These are phyloP conservation scores for Anthostomella pinea DNA, from an alignment of 2,329 filamentous ascomycete genomes.

Conservation along the genomic window DNA sequence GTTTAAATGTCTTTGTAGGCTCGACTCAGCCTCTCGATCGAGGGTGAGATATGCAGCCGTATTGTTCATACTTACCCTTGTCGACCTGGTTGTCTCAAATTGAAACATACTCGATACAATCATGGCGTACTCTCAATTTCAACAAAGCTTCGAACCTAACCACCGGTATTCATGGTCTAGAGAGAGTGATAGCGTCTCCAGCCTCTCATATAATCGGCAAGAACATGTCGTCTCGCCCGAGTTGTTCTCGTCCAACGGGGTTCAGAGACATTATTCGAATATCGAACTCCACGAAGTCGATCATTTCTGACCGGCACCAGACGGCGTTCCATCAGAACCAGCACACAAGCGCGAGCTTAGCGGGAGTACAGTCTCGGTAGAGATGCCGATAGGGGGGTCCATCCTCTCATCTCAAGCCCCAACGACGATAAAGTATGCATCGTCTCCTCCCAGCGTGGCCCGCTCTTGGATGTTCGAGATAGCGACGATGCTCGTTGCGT, in stretches of 20 bases:
- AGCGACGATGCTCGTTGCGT: conserved; percentile 23
- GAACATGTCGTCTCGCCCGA: conserved; percentile 7
- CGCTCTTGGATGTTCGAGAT: conserved; percentile 30
- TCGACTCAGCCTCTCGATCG: too few species aligned
- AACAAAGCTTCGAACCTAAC: too few species aligned
- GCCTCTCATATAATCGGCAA: conserved; percentile 8
- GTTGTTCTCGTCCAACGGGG: conserved; percentile 1
- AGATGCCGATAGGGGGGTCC: conserved; percentile 7
- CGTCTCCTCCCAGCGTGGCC: conserved; percentile 1
- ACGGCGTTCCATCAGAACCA: conserved; percentile 3
- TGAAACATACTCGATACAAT: too few species aligned
- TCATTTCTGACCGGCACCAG: neutral
- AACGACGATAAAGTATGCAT: conserved; percentile 1
- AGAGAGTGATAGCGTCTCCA: too few species aligned
- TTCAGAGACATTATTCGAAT: conserved; percentile 5
- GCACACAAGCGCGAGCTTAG: conserved; percentile 23
- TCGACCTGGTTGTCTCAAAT: too few species aligned
- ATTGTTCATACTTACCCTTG: too few species aligned
- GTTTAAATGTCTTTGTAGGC: too few species aligned
- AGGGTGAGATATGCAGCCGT: too few species aligned
- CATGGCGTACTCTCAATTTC: too few species aligned
- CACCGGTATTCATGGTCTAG: too few species aligned
- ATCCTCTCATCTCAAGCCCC: conserved; percentile 2
- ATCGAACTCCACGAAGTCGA: conserved; percentile 5
- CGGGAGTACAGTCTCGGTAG: conserved; percentile 16